A percentile compares a stretch with the other conserved stretches of the same genome.
These are phyloP conservation scores for Hippophae gyantsensis DNA, from an alignment of 306 rosid species.

Conservation along the genomic window DNA sequence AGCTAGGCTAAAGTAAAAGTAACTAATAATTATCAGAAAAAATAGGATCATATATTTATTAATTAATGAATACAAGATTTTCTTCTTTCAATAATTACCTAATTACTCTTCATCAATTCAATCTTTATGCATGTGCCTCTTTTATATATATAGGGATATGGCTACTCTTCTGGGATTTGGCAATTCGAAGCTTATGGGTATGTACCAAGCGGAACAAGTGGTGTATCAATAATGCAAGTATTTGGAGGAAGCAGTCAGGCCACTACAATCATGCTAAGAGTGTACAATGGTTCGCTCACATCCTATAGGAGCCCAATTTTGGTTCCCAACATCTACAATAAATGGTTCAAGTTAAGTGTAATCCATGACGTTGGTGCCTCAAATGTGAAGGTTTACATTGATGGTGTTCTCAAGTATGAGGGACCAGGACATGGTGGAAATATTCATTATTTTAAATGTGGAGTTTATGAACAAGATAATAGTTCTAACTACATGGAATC, in stretches of 20 bases:
- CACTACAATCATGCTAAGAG: constrained; percentile 36
- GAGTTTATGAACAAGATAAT: constrained; percentile 18
- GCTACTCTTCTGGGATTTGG: constrained; percentile 37
- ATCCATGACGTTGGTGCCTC: constrained; percentile 34
- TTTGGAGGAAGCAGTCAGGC: constrained; percentile 12
- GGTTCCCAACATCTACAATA: constrained; percentile 27
- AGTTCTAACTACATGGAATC: constrained; percentile 22
- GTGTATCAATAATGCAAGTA: constrained; percentile 33
- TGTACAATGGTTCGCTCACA: constrained; percentile 28
- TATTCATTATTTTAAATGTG: constrained; percentile 19
- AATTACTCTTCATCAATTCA: no score
- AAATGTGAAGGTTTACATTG: constrained; percentile 12
- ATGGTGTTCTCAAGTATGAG: constrained; percentile 6
- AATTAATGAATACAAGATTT: no score
- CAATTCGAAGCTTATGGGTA: constrained; percentile 49
- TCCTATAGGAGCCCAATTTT: constrained; percentile 19
- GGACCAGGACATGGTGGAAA: neutral
- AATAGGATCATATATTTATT: no score
- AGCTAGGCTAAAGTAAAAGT: no score
- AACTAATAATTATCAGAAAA: no score
- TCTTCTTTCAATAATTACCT: no score
- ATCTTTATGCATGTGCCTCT: no score
- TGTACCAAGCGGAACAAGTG: constrained; percentile 35
- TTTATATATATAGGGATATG: constrained; percentile 24
- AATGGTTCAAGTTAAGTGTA: constrained; percentile 34